Evolutionary conservation across 2,329 filamentous ascomycete genomes (phyloP).

Genomic region (Zalaria obscura): DNA sequence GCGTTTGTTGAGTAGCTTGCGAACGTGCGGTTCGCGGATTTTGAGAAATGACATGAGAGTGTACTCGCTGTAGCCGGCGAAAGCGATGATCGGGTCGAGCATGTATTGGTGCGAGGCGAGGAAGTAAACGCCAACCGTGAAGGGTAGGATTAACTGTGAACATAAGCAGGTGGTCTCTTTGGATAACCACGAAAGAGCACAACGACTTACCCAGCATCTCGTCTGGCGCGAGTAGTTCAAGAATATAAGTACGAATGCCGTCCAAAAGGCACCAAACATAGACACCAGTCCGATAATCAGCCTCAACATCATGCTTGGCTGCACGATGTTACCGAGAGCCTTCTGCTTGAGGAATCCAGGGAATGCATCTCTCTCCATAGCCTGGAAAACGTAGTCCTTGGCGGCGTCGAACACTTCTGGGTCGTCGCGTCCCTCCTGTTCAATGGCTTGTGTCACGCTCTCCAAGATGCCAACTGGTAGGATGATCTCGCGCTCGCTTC

Average conservation of each 20-base stretch:
- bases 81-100: constrained; percentile 78
- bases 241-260: constrained; percentile 85
- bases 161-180: constrained; percentile 9
- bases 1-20: constrained; percentile 69
- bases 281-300: constrained; percentile 72
- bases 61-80: constrained; percentile 88
- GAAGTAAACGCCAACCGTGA: constrained; percentile 80
- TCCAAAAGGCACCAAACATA: constrained; percentile 90
- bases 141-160: constrained; percentile 67
- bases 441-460: constrained; percentile 75
- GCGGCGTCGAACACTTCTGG: constrained; percentile 94
- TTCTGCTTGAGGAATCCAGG: constrained; percentile 92
- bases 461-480: constrained; percentile 76
- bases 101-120: constrained; percentile 90
- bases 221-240: constrained; percentile 60
- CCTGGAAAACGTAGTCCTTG: constrained; percentile 98
- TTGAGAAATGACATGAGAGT: constrained; percentile 84
- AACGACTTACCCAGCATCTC: constrained; percentile 64
- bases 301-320: constrained; percentile 73
- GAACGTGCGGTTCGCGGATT: constrained; percentile 82
- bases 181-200: not conserved
- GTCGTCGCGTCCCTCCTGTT: constrained; percentile 83
- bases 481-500: constrained; percentile 92
- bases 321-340: constrained; percentile 88
- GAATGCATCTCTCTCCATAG: constrained; percentile 99